A percentile compares a stretch with the other conserved stretches of the same genome.
Evolutionary conservation across 108 stramenopile species (phyloP).

Genomic region (Craspedostauros australis): DNA sequence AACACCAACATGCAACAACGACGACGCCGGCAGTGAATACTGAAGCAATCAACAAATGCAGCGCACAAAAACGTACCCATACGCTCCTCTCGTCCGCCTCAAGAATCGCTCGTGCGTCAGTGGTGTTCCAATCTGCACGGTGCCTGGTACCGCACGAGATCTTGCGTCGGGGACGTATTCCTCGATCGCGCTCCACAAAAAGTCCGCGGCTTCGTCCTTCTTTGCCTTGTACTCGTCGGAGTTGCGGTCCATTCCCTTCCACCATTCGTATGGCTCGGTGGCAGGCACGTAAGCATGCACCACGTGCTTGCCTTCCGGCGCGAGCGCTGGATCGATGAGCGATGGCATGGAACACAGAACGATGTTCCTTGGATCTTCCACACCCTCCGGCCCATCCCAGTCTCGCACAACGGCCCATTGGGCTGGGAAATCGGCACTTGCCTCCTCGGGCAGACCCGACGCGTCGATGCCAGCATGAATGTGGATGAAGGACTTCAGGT

Average conservation of each 20-base stretch:
- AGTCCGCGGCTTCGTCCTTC: constrained; percentile 82
- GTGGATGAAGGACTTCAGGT: constrained; percentile 85
- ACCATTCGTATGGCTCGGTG: constrained; percentile 84
- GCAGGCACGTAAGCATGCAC: constrained; percentile 89
- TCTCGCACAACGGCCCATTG: constrained; percentile 92
- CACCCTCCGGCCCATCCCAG: constrained; percentile 70
- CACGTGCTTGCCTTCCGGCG: constrained; percentile 90
- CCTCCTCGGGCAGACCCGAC: constrained; percentile 55
- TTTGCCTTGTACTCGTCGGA: constrained; percentile 75
- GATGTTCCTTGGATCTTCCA: constrained; percentile 84
- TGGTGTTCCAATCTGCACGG: constrained; percentile 83
- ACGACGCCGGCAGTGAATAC: no score
- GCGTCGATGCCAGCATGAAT: constrained; percentile 90
- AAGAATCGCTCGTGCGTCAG: constrained; percentile 90
- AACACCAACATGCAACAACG: no score
- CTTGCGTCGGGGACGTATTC: constrained; percentile 82
- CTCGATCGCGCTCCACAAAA: constrained; percentile 89
- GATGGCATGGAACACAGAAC: constrained; percentile 78
- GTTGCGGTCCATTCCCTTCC: constrained; percentile 79
- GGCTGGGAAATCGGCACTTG: constrained; percentile 81
- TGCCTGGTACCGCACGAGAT: constrained; percentile 51
- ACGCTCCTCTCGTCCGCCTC: constrained; percentile 49
- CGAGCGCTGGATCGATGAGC: constrained; percentile 78
- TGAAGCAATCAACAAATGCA: no score
- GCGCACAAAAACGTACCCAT: constrained; percentile 35